These are phyloP conservation scores for Thielaviopsis musarum DNA, from an alignment of 2,329 filamentous ascomycete species.

Conservation along the genomic window DNA sequence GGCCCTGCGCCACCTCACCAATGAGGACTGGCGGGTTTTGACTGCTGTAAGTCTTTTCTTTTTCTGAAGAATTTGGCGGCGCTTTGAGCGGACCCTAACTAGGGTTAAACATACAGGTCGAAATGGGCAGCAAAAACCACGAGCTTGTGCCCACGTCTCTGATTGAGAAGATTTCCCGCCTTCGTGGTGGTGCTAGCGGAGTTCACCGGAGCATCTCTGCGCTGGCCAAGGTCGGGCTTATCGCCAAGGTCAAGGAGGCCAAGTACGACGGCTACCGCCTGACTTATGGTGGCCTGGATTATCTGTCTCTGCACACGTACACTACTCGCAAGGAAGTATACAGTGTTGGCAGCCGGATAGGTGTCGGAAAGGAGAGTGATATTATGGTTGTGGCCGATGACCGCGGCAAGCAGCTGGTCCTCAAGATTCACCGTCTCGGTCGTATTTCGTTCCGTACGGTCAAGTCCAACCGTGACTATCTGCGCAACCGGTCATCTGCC, in stretches of 20 bases:
- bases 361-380: constrained; percentile 94
- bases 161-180: constrained; percentile 68
- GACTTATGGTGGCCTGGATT: constrained; percentile 92
- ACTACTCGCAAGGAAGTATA: constrained; percentile 67
- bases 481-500: constrained; percentile 59
- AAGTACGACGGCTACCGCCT: constrained; percentile 95
- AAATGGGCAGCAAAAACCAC: constrained; percentile 89
- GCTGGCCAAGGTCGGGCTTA: constrained; percentile 80
- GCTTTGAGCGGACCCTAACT: constrained; percentile 7
- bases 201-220: constrained; percentile 78
- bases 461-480: constrained; percentile 89
- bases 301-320: constrained; percentile 85
- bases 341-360: constrained; percentile 85
- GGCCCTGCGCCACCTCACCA: constrained; percentile 76
- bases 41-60: constrained; percentile 51
- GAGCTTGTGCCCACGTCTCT: constrained; percentile 85
- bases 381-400: constrained; percentile 85
- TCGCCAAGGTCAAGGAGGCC: constrained; percentile 84
- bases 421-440: constrained; percentile 92
- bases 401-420: constrained; percentile 57
- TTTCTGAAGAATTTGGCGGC: neutral
- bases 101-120: constrained; percentile 42
- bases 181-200: constrained; percentile 60
- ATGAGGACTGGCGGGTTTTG: constrained; percentile 90
- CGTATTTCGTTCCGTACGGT: constrained; percentile 95